Evolutionary conservation across 23 red algal genomes (phyloP).

Genomic region (Chondrus crispus): DNA sequence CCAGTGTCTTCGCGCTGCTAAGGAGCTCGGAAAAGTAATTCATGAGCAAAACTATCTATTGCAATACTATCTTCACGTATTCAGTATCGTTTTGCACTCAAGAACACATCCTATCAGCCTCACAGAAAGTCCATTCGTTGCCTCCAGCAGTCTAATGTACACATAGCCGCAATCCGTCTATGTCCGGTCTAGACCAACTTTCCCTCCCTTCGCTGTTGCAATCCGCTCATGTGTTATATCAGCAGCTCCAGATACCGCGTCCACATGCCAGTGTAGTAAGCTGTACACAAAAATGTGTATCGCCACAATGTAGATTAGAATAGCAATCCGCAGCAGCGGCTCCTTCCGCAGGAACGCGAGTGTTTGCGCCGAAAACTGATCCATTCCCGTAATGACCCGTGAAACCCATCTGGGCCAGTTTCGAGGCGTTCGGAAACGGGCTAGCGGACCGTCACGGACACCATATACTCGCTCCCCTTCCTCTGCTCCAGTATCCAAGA

Average conservation of each 20-base stretch:
- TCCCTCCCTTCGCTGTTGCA: neutral
- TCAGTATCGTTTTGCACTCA: neutral
- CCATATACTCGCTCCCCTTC: slow-evolving; percentile 53
- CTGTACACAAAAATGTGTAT: slow-evolving; percentile 76
- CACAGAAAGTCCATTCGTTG: neutral
- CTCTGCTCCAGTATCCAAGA: slow-evolving; percentile 24
- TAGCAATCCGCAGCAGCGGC: slow-evolving; percentile 54
- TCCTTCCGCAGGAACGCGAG: slow-evolving; percentile 66
- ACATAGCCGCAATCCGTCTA: neutral
- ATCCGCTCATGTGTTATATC: slow-evolving; percentile 11
- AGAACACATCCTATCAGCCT: neutral
- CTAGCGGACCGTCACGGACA: slow-evolving; percentile 56
- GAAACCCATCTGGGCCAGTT: slow-evolving; percentile 39
- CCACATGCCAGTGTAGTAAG: slow-evolving; percentile 75
- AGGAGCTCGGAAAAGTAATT: slow-evolving; percentile 63
- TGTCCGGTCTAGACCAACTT: neutral
- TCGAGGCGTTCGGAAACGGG: slow-evolving; percentile 55
- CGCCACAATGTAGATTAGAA: slow-evolving; percentile 55
- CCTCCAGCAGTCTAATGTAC: neutral
- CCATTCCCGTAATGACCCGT: slow-evolving; percentile 26
- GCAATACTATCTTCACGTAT: neutral
- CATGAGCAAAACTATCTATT: neutral
- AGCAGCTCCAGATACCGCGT: slow-evolving; percentile 20
- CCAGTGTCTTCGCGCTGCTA: slow-evolving; percentile 56
- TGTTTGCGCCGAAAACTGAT: slow-evolving; percentile 46